A percentile compares a stretch with the other conserved stretches of the same genome.
Conservation (phyloP, 768 basidiomycete species). For the Pulveroboletus sp. region DNA sequence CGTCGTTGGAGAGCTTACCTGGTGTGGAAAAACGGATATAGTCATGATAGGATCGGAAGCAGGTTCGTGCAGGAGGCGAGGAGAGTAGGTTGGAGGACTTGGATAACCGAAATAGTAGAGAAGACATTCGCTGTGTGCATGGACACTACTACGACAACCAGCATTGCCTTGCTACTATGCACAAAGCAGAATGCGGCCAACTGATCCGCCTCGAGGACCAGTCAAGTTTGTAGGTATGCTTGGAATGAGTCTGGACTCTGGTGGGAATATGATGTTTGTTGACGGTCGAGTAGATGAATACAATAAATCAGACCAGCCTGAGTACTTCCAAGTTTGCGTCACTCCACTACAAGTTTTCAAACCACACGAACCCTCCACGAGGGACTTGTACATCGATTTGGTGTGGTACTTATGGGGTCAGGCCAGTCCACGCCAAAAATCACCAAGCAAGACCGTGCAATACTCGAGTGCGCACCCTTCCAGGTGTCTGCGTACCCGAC, state of each 20-base stretch:
- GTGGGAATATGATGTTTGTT: slow-evolving; percentile 7
- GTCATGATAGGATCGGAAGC: slow-evolving; percentile 54
- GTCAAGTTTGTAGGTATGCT: slow-evolving; percentile 5
- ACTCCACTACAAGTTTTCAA: neutral
- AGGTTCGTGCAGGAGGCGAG: slow-evolving; percentile 9
- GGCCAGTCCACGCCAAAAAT: slow-evolving; percentile 81
- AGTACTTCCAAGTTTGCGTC: neutral
- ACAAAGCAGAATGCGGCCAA: slow-evolving; percentile 4
- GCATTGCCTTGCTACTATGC: slow-evolving; percentile 28
- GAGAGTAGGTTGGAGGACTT: slow-evolving; percentile 13
- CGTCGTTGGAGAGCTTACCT: slow-evolving; percentile 36
- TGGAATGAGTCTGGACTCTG: slow-evolving; percentile 9
- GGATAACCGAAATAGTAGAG: slow-evolving; percentile 21
- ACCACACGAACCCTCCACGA: neutral
- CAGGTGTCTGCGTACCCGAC: slow-evolving; percentile 14
- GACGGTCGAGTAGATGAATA: neutral
- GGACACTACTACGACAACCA: slow-evolving; percentile 19
- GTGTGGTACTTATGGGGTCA: slow-evolving; percentile 50
- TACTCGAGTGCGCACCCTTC: slow-evolving; percentile 75
- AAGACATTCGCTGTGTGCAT: slow-evolving; percentile 29
- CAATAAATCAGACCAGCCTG: no score
- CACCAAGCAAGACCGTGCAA: slow-evolving; percentile 89
- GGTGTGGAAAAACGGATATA: slow-evolving; percentile 53
- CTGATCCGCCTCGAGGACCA: slow-evolving; percentile 13
- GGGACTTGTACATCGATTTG: neutral